Base-by-base conservation (phyloP, 1,284 basidiomycete species). In the Marasmius sp. region DNA sequence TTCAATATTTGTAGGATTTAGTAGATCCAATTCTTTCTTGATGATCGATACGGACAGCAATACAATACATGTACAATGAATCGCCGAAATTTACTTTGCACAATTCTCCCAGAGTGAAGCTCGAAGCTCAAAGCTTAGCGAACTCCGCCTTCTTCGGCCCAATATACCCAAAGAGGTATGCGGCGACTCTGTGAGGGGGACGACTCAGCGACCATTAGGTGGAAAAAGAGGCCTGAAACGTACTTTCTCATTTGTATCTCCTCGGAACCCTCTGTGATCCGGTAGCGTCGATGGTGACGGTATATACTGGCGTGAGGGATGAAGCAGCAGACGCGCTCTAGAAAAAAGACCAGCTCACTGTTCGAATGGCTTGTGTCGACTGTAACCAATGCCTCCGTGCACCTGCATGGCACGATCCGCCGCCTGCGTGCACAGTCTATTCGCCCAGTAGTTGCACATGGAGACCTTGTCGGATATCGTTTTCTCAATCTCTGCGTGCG, bases 381-480 rank as follows among this genome's bases (percentile, higher is more conserved):
- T 61, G 52, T 61, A 61, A 3, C 60, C 60, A 43, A 61, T 52
- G 9, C 60, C 60, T 51, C 60, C 60, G 20, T 61, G 60, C 45
- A 53, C 60, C 60, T 61, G 60, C 38, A 61, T 61, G 27, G 60
- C 60, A 43, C 49, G 60, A 37, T 61, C 60, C 47, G 60, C 60
- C 27, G 60, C 55, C 37, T 61, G 36, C n/a, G 60, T 61, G 20
- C 60, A 61, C 4, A 61, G 48, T 18, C 60, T 57, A 36, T 61
- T 61, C 47, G 60, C 60, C 60, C 60, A 61, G 34, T 61, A 61
- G 38, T 61, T 61, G 27, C 60, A 61, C 60, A 61, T 61, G 9
- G 60, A 61, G 9, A 61, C 60, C 49, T 61, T 61, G 49, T 61
- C 60, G 14, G 60, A 61, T 8, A 61, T 51, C 11, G 37, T 51